Evolutionary conservation across 176 grass and related monocot species (phyloP), one percentile per base, ranked within the genome.

Genomic region (Poa pratensis): DNA sequence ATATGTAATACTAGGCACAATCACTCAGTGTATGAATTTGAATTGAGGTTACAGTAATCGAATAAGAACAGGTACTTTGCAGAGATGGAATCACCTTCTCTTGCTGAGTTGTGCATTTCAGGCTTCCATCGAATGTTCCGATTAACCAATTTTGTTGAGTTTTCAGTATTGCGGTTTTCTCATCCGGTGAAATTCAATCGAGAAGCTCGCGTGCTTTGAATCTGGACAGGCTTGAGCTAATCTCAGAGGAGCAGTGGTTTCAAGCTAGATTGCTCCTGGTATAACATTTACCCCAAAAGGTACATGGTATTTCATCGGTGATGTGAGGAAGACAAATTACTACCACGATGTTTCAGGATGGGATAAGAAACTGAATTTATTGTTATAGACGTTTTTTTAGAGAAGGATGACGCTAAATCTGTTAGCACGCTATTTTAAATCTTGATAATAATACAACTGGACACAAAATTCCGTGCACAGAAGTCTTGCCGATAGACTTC

Each of bases 1-100:
- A 98, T 50, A 50, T 90, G 85, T 86, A 65, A 55, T 22, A 46
- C 28, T 39, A 20, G 67, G 64, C 32, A 78, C 20, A 50, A 13
- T 55, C 19, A 2, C 22, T 73, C 50, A 16, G 18, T 86, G 73
- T 82, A 75, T 51, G 84, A 68, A 26, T 6, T 22, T 50, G 57
- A 67, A 20, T 12, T 39, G 67, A 50, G 55, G 72, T 34, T 27
- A 69, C 43, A 24, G 23, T 69, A 75, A 61, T 8, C 20, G 75
- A 86, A 90, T 57, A 74, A 55, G 28, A 83, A 35, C n/a, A 39
- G 43, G 75, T 50, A 42, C 27, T 71, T 30, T 54, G 51, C 73
- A 53, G 30, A 78, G 64, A 78, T 75, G 73, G 76, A 10, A 28
- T 79, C 42, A 42, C n/a, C 46, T 18, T 52, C 28, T 80, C 42